Evolutionary conservation across 2,329 filamentous ascomycete species (phyloP), one percentile per base, ranked within the genome.

Genomic region (Aotearoamyces nothofagi): DNA sequence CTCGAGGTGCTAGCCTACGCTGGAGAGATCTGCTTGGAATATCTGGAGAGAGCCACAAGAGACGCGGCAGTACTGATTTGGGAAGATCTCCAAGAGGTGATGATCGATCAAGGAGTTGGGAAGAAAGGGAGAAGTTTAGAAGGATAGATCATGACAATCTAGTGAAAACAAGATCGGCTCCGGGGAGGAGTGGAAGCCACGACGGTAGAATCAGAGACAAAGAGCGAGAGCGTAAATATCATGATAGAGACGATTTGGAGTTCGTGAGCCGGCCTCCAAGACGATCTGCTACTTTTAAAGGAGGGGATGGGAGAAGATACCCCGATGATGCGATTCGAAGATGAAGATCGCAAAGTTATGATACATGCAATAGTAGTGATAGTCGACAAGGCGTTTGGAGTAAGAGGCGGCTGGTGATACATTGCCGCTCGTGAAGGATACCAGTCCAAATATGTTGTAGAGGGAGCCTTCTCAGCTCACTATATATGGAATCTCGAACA

Each of bases 1-100:
- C 37, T 4, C 30, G 28, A 15, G 33, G 32, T 8, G 27, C 17
- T 5, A 28, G 29, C 9, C 35, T 42, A 4, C 26, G 36, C n/a
- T 42, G 39, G 39, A 35, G 36, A 17, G 38, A 35, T 22, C 27
- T 42, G 4, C 38, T 37, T 12, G 34, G 35, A 9, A 36, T 42
- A n/a, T 26, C 22, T 22, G 40, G 39, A 8, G 22, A 32, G 11
- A 27, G 27, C 6, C 19, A 29, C 26, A 8, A 34, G 30, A 16
- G 31, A 17, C 5, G 15, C 6, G 9, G 24, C 15, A 15, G 16
- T 24, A 22, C 15, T 15, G 16, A 15, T 22, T 9, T 5, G 36
- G 31, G 5, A 39, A 37, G 20, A 35, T 35, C 11, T 32, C 32
- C n/a, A 34, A 34, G 9, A 31, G 23, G 31, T 16, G 17, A 20